Conservation (phyloP, 208 protist genomes). For the Acanthamoeba culbertsoni region DNA sequence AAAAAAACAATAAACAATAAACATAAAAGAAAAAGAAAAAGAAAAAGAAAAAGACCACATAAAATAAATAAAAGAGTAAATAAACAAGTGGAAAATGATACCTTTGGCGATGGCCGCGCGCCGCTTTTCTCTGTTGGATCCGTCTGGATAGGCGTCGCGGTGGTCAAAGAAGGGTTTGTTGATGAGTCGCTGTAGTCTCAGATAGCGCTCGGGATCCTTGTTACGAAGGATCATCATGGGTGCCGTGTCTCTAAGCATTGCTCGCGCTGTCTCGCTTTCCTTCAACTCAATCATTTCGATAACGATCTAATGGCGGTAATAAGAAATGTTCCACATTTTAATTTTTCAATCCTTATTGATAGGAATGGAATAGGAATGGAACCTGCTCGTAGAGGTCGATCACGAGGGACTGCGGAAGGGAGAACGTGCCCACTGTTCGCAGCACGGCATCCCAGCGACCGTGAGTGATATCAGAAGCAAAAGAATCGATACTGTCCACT, state of each 20-base stretch:
- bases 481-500: constrained; percentile 48
- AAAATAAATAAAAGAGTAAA: background rate
- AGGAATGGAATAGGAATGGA: background rate
- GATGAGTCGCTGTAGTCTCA: constrained; percentile 53
- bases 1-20: background rate
- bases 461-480: constrained; percentile 7
- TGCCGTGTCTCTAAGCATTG: constrained; percentile 16
- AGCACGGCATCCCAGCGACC: constrained; percentile 60
- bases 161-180: constrained; percentile 56
- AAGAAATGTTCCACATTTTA: background rate
- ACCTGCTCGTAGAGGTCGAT: constrained; percentile 66
- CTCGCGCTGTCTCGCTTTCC: constrained; percentile 63
- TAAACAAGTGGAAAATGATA: background rate
- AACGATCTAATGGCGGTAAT: constrained; percentile 1
- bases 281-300: constrained; percentile 63
- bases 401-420: constrained; percentile 29
- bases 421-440: background rate
- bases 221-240: background rate
- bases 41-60: background rate
- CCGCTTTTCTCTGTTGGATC: constrained; percentile 50
- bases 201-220: constrained; percentile 37
- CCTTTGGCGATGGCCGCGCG: constrained; percentile 48
- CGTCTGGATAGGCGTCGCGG: constrained; percentile 55
- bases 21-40: background rate
- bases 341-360: background rate